Evolutionary conservation across 768 basidiomycete species (phyloP), one percentile per base, ranked within the genome.

Genomic region (Termitomyces eurrhizus): DNA sequence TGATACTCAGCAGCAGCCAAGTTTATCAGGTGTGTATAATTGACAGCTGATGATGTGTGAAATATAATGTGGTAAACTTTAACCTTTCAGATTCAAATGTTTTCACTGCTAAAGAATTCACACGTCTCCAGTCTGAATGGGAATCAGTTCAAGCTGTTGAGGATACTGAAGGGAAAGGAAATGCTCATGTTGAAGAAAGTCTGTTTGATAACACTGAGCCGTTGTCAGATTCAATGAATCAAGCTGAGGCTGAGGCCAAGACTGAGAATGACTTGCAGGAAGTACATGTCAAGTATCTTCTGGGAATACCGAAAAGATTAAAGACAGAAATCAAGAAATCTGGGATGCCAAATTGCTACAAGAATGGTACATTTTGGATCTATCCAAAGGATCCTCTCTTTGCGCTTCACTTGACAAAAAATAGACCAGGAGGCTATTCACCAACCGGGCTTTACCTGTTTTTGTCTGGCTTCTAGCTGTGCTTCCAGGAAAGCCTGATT

Each of bases 121-220:
- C 35, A 37, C 4, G 29, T 4, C 49, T 58, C 4, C 46, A 51
- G 21, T 51, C 57, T 29, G 49, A 24, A 2, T 51, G 37, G 57
- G 37, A 48, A 26, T 32, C 39, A 7, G 14, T 51, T 13, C 33
- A 58, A n/a, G 14, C 26, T 18, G 33, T 58, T 44, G 39, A 52
- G 12, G 14, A 3, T 21, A 35, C 37, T 32, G 50, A 58, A 35
- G 57, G 36, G 6, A 14, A 39, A 16, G 57, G 50, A 14, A 42
- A 59, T 59, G 58, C 41, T 2, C 21, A 51, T 2, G 50, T 59
- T 7, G 32, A 59, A 16, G 50, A 59, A 14, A 59, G 50, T 33
- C 3, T 52, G 12, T 59, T 52, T 45, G 50, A 59, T 29, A 14
- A 58, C n/a, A n/a, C 21, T 2, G 32, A 59, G 4, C 26, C 6